Conservation (phyloP, 2,329 filamentous ascomycete species). For the Coleophoma eucalyptorum region DNA sequence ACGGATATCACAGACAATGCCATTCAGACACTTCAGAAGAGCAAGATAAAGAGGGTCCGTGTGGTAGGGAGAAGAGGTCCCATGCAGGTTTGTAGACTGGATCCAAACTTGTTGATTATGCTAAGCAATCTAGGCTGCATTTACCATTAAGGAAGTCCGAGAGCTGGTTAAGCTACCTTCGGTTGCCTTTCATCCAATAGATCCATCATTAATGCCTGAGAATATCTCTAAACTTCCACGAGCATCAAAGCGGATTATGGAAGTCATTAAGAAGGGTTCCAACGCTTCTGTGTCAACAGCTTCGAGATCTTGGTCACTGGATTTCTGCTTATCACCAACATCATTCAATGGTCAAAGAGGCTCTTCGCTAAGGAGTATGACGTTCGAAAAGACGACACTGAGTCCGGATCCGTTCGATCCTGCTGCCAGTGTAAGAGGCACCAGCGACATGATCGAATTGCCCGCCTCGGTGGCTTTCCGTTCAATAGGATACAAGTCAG, state of each 20-base stretch:
- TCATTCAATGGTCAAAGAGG: constrained; percentile 48
- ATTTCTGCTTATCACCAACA: constrained; percentile 78
- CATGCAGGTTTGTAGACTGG: constrained; percentile 60
- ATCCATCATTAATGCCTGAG: constrained; percentile 61
- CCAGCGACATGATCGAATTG: constrained; percentile 47
- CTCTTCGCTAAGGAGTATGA: constrained; percentile 56
- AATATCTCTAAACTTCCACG: constrained; percentile 69
- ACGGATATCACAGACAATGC: constrained; percentile 91
- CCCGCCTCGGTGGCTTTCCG: constrained; percentile 75
- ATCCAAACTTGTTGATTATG: not conserved
- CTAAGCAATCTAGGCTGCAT: constrained; percentile 63
- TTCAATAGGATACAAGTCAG: constrained; percentile 91
- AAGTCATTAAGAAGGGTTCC: constrained; percentile 77
- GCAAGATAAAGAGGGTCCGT: constrained; percentile 73
- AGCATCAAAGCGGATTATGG: constrained; percentile 71
- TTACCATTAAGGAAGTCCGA: constrained; percentile 91
- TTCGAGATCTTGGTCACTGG: constrained; percentile 73
- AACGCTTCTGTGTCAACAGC: constrained; percentile 38
- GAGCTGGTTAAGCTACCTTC: constrained; percentile 77
- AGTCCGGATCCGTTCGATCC: constrained; percentile 51
- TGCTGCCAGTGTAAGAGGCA: constrained; percentile 41
- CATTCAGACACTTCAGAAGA: constrained; percentile 67
- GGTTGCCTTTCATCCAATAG: constrained; percentile 69
- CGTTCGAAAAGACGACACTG: constrained; percentile 61
- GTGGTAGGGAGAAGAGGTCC: constrained; percentile 89